phyloP scores from a whole-genome alignment of 495 filamentous ascomycete species.

The Tuber borchii region DNA sequence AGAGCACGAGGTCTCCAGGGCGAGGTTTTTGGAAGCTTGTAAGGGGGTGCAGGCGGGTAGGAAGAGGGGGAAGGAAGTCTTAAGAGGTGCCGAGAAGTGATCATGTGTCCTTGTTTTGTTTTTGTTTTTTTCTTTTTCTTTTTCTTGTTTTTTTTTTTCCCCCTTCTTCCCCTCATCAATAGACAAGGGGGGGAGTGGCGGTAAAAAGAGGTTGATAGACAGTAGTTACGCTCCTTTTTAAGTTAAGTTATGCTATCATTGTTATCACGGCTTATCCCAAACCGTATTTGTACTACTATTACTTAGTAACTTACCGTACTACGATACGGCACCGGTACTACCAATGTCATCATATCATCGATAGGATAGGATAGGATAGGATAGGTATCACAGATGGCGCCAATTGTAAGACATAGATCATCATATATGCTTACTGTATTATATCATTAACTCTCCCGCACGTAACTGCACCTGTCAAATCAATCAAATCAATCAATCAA shows the following conservation, averaged over 20 bases:
- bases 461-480: too few relatives aligned
- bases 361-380: neutral
- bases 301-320: too few relatives aligned
- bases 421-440: neutral
- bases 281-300: neutral
- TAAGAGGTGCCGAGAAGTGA: neutral
- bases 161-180: neutral
- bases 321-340: neutral
- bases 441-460: neutral
- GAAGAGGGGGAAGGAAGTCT: neutral
- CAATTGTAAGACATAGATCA: neutral
- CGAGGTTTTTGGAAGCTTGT: constrained; percentile 62
- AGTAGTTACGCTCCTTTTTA: constrained; percentile 7
- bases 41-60: constrained; percentile 54
- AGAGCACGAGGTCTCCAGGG: constrained; percentile 61
- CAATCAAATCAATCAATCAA: too few relatives aligned
- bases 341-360: neutral
- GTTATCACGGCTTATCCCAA: neutral
- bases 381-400: too few relatives aligned
- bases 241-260: constrained; percentile 15
- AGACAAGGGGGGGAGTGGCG: neutral
- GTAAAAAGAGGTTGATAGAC: constrained; percentile 1
- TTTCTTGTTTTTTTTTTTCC: neutral
- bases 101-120: neutral
- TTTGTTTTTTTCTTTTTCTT: neutral